These are phyloP conservation scores for Sarocladiaceae sp. DNA, from an alignment of 2,329 filamentous ascomycete species.

Conservation along the genomic window DNA sequence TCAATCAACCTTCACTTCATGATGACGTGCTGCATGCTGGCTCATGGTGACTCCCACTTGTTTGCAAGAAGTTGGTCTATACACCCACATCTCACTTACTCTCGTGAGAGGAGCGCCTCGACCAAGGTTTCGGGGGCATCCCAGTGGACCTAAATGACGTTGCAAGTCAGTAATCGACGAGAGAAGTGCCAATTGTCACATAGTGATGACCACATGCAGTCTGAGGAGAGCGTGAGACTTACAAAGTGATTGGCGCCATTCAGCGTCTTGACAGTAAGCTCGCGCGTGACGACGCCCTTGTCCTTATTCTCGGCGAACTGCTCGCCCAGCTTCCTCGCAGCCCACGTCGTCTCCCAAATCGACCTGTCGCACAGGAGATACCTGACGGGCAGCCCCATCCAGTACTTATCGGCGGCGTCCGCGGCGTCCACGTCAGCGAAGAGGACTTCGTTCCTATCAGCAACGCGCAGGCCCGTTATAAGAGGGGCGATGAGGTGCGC, in stretches of 20 bases:
- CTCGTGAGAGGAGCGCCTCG: neutral
- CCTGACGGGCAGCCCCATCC: slow-evolving; percentile 12
- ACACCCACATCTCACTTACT: neutral
- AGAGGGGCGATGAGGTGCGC: neutral
- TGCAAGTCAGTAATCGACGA: neutral
- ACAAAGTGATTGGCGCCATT: neutral
- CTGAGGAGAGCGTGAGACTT: neutral
- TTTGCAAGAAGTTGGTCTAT: too few relatives aligned
- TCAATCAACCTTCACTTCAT: too few relatives aligned
- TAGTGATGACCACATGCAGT: too few relatives aligned
- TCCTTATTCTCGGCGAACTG: slow-evolving; percentile 4
- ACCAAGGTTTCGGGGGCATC: neutral
- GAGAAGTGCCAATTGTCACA: too few relatives aligned
- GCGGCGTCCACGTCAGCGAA: slow-evolving; percentile 18
- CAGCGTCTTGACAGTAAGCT: neutral
- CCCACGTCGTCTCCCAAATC: neutral
- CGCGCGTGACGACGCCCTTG: neutral
- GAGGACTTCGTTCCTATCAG: slow-evolving; percentile 13
- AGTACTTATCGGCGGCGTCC: slow-evolving; percentile 13
- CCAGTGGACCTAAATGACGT: neutral
- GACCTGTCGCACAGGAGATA: neutral
- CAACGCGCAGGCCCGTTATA: neutral
- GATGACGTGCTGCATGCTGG: too few relatives aligned
- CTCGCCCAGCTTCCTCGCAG: slow-evolving; percentile 1
- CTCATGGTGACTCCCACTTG: too few relatives aligned